Conservation (phyloP, 179 eudicot species). For the Amaranthus tricolor region DNA sequence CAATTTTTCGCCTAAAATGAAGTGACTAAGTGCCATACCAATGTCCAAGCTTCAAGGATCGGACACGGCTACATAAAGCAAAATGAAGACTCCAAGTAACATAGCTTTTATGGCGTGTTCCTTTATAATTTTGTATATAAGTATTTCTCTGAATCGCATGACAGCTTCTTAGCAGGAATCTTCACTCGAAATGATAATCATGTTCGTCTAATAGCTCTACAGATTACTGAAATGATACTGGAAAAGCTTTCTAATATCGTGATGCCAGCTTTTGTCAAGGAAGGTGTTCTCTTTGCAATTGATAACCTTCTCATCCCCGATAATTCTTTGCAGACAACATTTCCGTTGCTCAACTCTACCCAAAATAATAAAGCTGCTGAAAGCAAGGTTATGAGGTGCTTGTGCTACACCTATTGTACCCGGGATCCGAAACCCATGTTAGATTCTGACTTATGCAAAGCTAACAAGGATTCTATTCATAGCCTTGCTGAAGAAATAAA, state of each 20-base stretch:
- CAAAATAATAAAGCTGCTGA: conserved; percentile 35
- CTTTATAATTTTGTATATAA: background rate
- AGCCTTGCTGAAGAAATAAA: conserved; percentile 63
- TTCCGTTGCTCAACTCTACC: conserved; percentile 35
- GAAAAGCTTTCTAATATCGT: conserved; percentile 58
- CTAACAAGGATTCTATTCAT: conserved; percentile 59
- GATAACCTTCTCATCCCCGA: conserved; percentile 60
- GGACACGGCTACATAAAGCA: no score
- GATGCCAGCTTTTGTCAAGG: conserved; percentile 68
- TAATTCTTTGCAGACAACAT: conserved; percentile 45
- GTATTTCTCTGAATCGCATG: conserved; percentile 20
- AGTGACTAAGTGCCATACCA: no score
- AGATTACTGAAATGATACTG: conserved; percentile 66
- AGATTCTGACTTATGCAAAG: conserved; percentile 53
- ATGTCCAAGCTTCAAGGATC: no score
- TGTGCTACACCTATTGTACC: conserved; percentile 61
- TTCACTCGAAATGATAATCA: conserved; percentile 82
- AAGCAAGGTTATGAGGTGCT: conserved; percentile 45
- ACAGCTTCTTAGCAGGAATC: conserved; percentile 91
- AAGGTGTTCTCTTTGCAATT: conserved; percentile 81
- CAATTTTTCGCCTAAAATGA: no score
- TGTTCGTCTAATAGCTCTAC: conserved; percentile 61
- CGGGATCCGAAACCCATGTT: conserved; percentile 31
- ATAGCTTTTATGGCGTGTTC: background rate
- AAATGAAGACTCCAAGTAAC: no score